Percentiles rank a stretch among this genome's conserved stretches.
Conservation (phyloP, 2,329 filamentous ascomycete genomes). For the Fusarium circinatum region DNA sequence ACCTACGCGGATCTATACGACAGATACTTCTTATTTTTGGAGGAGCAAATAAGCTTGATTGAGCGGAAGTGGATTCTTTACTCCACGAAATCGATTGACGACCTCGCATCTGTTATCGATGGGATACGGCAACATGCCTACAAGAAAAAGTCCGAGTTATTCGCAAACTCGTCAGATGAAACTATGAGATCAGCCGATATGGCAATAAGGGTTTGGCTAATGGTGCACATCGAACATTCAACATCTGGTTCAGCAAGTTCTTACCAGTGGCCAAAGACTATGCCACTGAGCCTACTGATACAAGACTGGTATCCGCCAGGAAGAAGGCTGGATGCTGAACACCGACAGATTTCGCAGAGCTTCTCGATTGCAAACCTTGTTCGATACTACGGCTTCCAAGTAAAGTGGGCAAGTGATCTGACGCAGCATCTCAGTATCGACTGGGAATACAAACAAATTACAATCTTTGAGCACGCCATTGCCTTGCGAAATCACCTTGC, state of each 20-base stretch:
- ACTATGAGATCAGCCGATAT: background rate
- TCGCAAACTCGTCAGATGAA: background rate
- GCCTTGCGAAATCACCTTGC: background rate
- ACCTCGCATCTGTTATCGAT: background rate
- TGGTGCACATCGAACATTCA: background rate
- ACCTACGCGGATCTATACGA: background rate
- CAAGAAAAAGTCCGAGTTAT: background rate
- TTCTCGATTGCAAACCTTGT: background rate
- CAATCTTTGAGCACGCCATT: background rate
- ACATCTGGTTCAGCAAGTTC: too few species aligned
- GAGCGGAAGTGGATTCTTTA: background rate
- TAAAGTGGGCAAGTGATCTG: background rate
- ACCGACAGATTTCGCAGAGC: background rate
- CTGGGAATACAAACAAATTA: slow-evolving; percentile 2
- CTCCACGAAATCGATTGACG: background rate
- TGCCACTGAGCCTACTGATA: background rate
- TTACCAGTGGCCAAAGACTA: background rate
- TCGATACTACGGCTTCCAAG: background rate
- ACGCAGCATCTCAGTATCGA: background rate
- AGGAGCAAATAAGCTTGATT: background rate
- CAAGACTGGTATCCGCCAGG: background rate
- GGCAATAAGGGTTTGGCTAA: background rate
- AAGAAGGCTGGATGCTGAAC: background rate
- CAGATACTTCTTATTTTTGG: background rate
- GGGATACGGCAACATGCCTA: background rate